Conservation (phyloP, 148 eudicot genomes). For the Camellia lanceoleosa region DNA sequence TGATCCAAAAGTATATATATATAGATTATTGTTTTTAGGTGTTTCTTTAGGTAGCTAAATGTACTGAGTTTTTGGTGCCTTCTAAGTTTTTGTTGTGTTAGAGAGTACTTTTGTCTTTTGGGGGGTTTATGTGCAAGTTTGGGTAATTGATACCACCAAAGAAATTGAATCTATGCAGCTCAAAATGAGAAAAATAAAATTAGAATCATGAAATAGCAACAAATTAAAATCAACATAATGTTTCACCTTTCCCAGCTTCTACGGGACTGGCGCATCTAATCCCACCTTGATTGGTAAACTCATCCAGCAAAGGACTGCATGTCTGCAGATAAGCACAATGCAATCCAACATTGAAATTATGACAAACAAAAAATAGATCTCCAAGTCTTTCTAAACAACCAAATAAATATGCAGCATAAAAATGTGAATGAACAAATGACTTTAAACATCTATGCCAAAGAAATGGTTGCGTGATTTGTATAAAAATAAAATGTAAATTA, state of each 20-base stretch:
- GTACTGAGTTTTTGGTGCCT: not conserved
- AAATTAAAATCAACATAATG: not conserved
- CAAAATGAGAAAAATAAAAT: not conserved
- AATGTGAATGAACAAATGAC: not conserved
- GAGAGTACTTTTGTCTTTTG: not conserved
- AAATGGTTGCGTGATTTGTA: conserved; percentile 7
- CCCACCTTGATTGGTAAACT: conserved; percentile 64
- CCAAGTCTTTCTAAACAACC: not conserved
- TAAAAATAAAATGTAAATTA: not conserved
- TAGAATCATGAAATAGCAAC: not conserved
- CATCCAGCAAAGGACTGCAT: conserved; percentile 38
- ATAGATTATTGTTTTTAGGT: not conserved
- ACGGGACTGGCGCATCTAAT: conserved; percentile 39
- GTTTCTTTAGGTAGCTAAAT: not conserved
- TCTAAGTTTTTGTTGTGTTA: not conserved
- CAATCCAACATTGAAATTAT: not conserved
- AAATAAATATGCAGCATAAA: not conserved
- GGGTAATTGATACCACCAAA: not conserved
- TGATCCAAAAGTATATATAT: not conserved
- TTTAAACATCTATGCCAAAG: not conserved
- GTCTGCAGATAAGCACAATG: conserved; percentile 32
- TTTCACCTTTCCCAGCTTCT: conserved; percentile 66
- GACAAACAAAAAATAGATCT: not conserved
- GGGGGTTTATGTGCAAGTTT: not conserved
- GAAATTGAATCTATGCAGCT: not conserved